Evolutionary conservation across 2,329 filamentous ascomycete species (phyloP), one percentile per base, ranked within the genome.

Genomic region (Aspergillus transmontanensis): DNA sequence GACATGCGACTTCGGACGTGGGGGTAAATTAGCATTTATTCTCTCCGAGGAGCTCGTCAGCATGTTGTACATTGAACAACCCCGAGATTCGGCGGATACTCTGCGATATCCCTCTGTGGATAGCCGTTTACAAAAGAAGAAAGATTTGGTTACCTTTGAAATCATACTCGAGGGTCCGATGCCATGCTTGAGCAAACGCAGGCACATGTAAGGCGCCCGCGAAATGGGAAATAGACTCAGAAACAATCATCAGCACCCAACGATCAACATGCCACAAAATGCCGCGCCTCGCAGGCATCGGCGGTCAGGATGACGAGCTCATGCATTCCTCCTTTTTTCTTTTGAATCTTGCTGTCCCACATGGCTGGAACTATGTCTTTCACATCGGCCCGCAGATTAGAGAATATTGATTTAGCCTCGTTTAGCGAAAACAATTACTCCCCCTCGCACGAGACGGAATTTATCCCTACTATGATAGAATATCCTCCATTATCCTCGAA

Each of bases 331-430:
- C 16, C 7, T 51, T 28, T 51, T 51, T n/a, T 28, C n/a, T 32
- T 51, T 51, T 51, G 28, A 34, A 51, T 51, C 16, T 32, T 51
- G 28, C 26, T 51, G 48, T 51, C 48, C 19, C 48, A 51, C 26
- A 10, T 34, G 48, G 48, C 46, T 30, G 26, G 7, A 50, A 51
- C 16, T 34, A 34, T 51, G 28, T 34, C 19, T 51, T 19, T 28
- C 46, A 50, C 26, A 30, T 30, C 11, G 26, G 46, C 6, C 2
- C 46, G 26, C 23, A 50, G 7, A 30, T 6, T 16, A n/a, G 36
- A 43, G 36, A 45, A 58, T 58, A 58, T 43, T 26, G 21, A 28
- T 56, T n/a, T 56, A 56, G 10, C 19, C 53, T 34, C 30, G 34
- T 36, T 28, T 55, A n/a, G 46, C 28, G 26, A 32, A 12, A 32